Base-by-base conservation (phyloP, 805 yeast species). In the Lipomyces chichibuensis region DNA sequence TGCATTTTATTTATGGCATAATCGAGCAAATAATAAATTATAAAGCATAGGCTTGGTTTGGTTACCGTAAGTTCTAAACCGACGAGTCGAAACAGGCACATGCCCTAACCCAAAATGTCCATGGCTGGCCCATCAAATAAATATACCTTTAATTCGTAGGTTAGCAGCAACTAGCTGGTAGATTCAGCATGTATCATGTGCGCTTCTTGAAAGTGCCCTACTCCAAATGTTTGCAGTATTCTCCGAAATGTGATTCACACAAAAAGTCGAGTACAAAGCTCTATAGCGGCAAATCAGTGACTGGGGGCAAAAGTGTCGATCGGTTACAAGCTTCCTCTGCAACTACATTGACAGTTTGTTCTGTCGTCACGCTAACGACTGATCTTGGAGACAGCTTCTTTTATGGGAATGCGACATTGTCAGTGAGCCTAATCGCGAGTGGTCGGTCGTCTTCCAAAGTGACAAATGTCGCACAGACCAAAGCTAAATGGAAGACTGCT, bases 301-400 rank as follows among this genome's bases (percentile, higher is more conserved):
- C 8, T 6, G 49, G 2, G 20, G 23, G 20, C 20, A 17, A 43
- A 43, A 17, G 9, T 17, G 14, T 17, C 23, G 20, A 17, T 1
- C 23, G 49, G 9, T 8, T n/a, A 43, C 49, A 43, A n/a, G 20
- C 49, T n/a, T 43, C 20, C 23, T 43, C 54, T 17, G 33, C 33
- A 2, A n/a, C 59, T 37, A 57, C 25, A 13, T 52, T 17, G 29
- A 37, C 58, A n/a, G 27, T 73, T 46, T 60, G 57, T 27, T 49
- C 67, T 9, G 74, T 73, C 1, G 29, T 75, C 8, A 70, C 76
- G 13, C 64, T 81, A 17, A 73, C 80, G 2, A 81, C 81, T 57
- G 84, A 81, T 65, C 75, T 81, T 1, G 84, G 84, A 2, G 83
- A 81, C 29, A 73, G 72, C 55, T 77, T 75, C 65, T 80, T 79